Evolutionary conservation across 345 rosid species (phyloP), one percentile per base, ranked within the genome.

Genomic region (Fremontodendron californicum): DNA sequence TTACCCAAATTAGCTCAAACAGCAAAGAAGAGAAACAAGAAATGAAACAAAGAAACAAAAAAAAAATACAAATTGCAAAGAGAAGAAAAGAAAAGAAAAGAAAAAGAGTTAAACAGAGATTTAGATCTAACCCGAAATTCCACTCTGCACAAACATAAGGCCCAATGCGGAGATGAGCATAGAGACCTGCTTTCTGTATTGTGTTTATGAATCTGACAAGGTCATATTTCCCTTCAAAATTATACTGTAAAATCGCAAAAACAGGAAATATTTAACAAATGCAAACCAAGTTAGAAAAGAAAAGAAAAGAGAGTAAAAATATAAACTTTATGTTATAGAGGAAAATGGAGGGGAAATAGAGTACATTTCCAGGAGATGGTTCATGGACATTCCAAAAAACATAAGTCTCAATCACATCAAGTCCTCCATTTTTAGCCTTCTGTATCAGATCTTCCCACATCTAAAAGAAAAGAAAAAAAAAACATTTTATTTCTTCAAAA

Each of bases 381-480:
- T 96, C 99, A 65, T 96, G 99, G 75, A 94, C 97, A 84, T 96
- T 96, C 99, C 99, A 96, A 75, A 96, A 96, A 0, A 96, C 98
- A 79, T 96, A 96, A 75, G 98, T 96, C 82, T 96, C 99, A 63
- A 96, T 84, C 74, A 92, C 98, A 86, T 96, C 99, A 9, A 96
- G 39, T 11, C 98, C 99, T 76, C 98, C 99, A 75, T 92, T 90
- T 82, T 94, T 96, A 4, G 99, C 99, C 87, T 96, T 96, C 91
- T 80, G 90, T 79, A 96, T 92, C 84, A 96, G 94, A 91, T 88
- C 93, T 84, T 91, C 98, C 99, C 99, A 96, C 99, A 96, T 96
- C 99, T 94, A 76, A 84, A 64, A 62, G 46, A 71, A 75, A 35
- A 35, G 11, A 33, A 33, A 37, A 54, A 54, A 51, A 75, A 72